Evolutionary conservation across 2,329 filamentous ascomycete genomes (phyloP), one percentile per base, ranked within the genome.

Genomic region (Alternaria hordeiaustralica): DNA sequence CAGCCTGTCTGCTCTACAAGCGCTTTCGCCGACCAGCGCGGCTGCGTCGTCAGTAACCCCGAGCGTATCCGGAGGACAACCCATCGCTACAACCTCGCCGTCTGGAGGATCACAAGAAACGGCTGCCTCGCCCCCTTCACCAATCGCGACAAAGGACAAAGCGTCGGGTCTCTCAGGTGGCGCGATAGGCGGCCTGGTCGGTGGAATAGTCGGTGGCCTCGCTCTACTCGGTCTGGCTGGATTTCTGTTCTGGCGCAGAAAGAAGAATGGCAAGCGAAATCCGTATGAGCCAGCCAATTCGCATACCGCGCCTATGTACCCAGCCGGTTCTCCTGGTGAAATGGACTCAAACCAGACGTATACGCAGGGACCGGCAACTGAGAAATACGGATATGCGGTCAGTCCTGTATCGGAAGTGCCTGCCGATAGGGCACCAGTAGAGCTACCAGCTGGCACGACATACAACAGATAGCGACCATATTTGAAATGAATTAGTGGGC

Each of bases 161-260:
- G 10, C 25, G 15, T 36, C 41, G 9, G 47, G 50, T 30, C 44
- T 67, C 10, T 69, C 69, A n/a, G 33, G 63, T 18, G 66, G 67
- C 49, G 65, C 64, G 25, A 75, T 75, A 51, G 73, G 68, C 26
- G 73, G 71, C 25, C 68, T 71, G 18, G 60, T 67, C 5, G 62
- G 74, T 43, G 72, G 72, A 23, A 56, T 65, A 21, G 18, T 71
- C 12, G 64, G 65, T 25, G 66, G 63, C 13, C 65, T 75, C 15
- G 66, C 66, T 9, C 36, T 68, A 20, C 53, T 75, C 45, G 55
- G 71, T 28, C 55, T 61, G 13, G 58, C 65, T n/a, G 57, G 60
- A 18, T 63, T 65, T 47, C 60, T 69, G 47, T 23, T 71, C 12
- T 68, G 60, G 60, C 55, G 63, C 18, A 50, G 63, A 18, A 55